Percentiles rank a stretch among this genome's conserved stretches.
These are phyloP conservation scores for Boletus rubescentipes DNA, from an alignment of 768 basidiomycete genomes.

Conservation along the genomic window DNA sequence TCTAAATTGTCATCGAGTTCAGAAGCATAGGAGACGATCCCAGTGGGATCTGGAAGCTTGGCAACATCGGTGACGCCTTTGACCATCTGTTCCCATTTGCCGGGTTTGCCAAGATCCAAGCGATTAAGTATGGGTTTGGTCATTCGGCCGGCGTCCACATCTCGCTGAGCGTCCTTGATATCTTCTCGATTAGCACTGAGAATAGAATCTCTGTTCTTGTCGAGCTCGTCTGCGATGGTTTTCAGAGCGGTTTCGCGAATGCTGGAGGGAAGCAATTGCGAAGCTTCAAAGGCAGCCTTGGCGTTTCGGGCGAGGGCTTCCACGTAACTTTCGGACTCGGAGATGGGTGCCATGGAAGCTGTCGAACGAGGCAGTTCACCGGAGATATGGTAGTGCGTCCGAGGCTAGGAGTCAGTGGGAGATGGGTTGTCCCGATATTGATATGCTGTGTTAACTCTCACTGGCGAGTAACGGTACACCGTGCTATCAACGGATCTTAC, in stretches of 20 bases:
- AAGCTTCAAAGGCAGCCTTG: slow-evolving; percentile 80
- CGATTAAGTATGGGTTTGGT: slow-evolving; percentile 81
- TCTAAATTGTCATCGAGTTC: slow-evolving; percentile 85
- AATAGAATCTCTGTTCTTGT: slow-evolving; percentile 62
- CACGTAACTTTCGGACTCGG: slow-evolving; percentile 28
- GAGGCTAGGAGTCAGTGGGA: too few species aligned
- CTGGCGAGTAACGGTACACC: too few species aligned
- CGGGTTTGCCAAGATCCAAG: slow-evolving; percentile 71
- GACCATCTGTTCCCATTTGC: slow-evolving; percentile 95
- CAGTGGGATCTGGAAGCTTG: slow-evolving; percentile 81
- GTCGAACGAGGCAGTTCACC: neutral
- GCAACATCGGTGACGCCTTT: slow-evolving; percentile 89
- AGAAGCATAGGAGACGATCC: slow-evolving; percentile 83
- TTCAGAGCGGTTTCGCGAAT: slow-evolving; percentile 73
- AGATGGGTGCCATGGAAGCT: slow-evolving; percentile 10
- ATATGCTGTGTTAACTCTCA: too few species aligned
- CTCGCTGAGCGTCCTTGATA: slow-evolving; percentile 72
- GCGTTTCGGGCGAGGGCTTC: slow-evolving; percentile 73
- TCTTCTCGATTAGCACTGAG: slow-evolving; percentile 81
- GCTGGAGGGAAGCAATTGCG: slow-evolving; percentile 70
- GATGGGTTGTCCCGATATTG: too few species aligned
- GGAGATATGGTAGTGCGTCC: too few species aligned
- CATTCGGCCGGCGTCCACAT: slow-evolving; percentile 84
- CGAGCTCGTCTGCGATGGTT: slow-evolving; percentile 67
- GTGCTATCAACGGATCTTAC: too few species aligned